A percentile compares a stretch with the other conserved stretches of the same genome.
phyloP scores from a whole-genome alignment of 176 grass and related monocot species.

The Oryza australiensis region DNA sequence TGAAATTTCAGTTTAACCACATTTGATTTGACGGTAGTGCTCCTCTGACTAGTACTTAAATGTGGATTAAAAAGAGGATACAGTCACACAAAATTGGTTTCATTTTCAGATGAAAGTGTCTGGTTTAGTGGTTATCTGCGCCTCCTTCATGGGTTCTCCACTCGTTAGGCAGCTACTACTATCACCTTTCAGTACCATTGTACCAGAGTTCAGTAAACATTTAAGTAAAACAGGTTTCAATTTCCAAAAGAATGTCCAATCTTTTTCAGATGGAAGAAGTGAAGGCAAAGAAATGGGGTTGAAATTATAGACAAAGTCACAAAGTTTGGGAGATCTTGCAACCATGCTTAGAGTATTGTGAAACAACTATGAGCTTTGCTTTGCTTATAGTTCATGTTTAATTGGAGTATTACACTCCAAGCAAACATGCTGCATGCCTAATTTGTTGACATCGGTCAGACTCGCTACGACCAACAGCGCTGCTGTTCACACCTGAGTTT shows the following conservation, averaged over 20 bases:
- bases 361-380: conserved; percentile 8
- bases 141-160: too few species aligned
- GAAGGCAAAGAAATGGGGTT: background rate
- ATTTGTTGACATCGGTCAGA: conserved; percentile 42
- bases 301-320: conserved; percentile 6
- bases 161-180: background rate
- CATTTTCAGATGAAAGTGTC: background rate
- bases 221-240: background rate
- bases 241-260: background rate
- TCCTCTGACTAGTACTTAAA: background rate
- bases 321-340: conserved; percentile 42
- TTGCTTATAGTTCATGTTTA: conserved; percentile 25
- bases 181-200: too few species aligned
- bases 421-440: conserved; percentile 40
- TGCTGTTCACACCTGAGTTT: conserved; percentile 41
- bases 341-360: background rate
- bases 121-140: too few species aligned
- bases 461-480: background rate
- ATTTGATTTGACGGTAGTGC: background rate
- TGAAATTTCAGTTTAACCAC: background rate
- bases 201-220: background rate
- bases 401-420: background rate
- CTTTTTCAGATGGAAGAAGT: background rate
- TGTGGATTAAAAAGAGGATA: background rate
- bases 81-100: background rate